phyloP scores from a whole-genome alignment of 139 green algal genomes.

The Zygnema circumcarinatum region DNA sequence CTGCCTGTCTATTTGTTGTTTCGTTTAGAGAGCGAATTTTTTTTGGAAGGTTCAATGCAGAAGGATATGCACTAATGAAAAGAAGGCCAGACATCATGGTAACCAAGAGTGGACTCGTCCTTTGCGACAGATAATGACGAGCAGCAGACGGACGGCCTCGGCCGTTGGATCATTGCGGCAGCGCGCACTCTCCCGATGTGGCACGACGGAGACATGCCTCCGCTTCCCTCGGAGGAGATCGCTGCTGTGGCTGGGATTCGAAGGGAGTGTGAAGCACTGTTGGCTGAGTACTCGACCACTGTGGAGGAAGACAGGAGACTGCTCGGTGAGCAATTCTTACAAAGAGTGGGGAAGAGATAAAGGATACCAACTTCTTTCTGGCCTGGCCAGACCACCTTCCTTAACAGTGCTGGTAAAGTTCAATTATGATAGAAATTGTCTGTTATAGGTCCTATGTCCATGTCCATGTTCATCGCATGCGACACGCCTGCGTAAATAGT shows the following conservation, averaged over 20 bases:
- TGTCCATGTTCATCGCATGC: conserved; percentile 4
- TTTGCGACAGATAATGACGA: too few relatives aligned
- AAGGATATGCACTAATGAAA: too few relatives aligned
- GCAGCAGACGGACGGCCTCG: too few relatives aligned
- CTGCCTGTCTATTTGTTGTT: too few relatives aligned
- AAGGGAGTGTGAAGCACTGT: conserved; percentile 11
- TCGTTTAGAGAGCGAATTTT: too few relatives aligned
- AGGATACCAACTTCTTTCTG: not conserved
- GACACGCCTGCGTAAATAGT: too few relatives aligned
- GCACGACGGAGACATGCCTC: conserved; percentile 28
- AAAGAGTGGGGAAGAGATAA: not conserved
- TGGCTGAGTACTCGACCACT: conserved; percentile 13
- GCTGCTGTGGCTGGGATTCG: not conserved
- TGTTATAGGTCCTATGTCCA: not conserved
- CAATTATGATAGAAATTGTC: not conserved
- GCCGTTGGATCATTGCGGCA: conserved; percentile 11
- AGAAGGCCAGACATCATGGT: too few relatives aligned
- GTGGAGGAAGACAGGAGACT: conserved; percentile 46
- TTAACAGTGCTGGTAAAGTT: not conserved
- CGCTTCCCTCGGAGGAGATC: conserved; percentile 41
- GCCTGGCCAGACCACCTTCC: not conserved
- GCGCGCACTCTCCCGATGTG: conserved; percentile 42
- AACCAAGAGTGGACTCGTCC: too few relatives aligned
- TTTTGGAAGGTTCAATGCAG: too few relatives aligned
- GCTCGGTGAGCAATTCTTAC: conserved; percentile 5